Percentiles rank a stretch among this genome's conserved stretches.
These are phyloP conservation scores for Besnoitia besnoiti DNA, from an alignment of 169 alveolate genomes.

Conservation along the genomic window DNA sequence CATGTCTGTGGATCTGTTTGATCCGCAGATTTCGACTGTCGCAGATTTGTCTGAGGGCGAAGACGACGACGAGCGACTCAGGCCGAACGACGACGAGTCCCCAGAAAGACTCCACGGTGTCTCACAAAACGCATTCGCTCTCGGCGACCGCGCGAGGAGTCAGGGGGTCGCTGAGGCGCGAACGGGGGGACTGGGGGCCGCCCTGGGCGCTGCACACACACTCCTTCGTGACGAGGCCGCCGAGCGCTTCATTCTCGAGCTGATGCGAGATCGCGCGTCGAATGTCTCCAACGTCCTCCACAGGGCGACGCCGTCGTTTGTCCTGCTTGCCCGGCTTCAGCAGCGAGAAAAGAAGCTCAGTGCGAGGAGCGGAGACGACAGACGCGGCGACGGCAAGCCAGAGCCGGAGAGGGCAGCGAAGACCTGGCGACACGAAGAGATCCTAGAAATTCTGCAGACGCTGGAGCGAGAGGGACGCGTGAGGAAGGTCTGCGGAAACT, in stretches of 20 bases:
- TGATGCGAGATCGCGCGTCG: neutral
- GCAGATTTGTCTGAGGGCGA: neutral
- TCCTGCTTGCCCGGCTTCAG: neutral
- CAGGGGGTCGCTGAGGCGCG: neutral
- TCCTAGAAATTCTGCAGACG: neutral
- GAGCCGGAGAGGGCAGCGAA: neutral
- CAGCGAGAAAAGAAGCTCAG: neutral
- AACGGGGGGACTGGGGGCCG: neutral
- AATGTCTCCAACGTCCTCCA: neutral
- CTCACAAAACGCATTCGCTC: neutral
- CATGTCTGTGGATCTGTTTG: neutral
- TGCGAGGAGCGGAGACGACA: neutral
- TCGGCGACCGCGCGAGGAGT: neutral
- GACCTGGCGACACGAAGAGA: neutral
- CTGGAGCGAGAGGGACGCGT: neutral
- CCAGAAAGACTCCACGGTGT: neutral
- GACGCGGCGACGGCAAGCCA: neutral
- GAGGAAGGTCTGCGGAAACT: neutral
- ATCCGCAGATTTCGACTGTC: neutral
- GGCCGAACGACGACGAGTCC: neutral
- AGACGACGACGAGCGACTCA: neutral
- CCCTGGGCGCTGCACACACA: neutral
- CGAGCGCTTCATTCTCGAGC: neutral
- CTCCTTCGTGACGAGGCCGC: neutral
- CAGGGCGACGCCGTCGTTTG: conserved; percentile 1